Percentiles rank a stretch among this genome's conserved stretches.
Conservation (phyloP, 2,329 filamentous ascomycete species). For the Colletotrichum abscissum region DNA sequence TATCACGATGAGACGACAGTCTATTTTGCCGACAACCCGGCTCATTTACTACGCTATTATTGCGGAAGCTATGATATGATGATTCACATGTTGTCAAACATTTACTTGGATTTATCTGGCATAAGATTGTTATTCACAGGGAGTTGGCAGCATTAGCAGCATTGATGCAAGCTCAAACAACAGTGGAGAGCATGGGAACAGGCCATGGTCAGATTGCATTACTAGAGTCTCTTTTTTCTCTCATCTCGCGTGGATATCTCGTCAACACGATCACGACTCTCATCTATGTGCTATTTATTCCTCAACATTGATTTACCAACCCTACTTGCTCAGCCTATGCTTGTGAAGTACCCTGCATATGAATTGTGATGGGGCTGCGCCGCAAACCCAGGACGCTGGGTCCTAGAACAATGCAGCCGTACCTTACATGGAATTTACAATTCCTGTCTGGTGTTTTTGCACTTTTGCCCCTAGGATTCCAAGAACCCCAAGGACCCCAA, state of each 20-base stretch:
- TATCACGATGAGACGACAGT: constrained; percentile 1
- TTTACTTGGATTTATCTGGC: background rate
- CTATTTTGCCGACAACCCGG: background rate
- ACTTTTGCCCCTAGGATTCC: background rate
- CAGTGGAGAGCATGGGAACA: constrained; percentile 4
- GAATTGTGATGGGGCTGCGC: background rate
- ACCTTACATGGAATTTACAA: constrained; percentile 5
- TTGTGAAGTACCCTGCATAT: background rate
- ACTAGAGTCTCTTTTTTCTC: constrained; percentile 9
- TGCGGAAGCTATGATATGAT: background rate
- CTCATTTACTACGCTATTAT: background rate
- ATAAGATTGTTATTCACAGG: background rate
- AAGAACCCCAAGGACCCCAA: background rate
- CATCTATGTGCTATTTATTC: background rate
- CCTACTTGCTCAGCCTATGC: background rate
- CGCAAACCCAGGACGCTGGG: background rate
- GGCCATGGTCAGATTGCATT: constrained; percentile 14
- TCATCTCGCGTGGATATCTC: background rate
- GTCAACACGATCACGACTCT: background rate
- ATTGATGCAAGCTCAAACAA: background rate
- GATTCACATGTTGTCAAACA: background rate
- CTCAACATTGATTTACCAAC: background rate
- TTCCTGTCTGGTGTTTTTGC: background rate
- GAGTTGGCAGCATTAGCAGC: background rate
- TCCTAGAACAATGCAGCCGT: background rate